These are phyloP conservation scores for Mesembryanthemum crystallinum DNA, from an alignment of 148 eudicot species.

Conservation along the genomic window DNA sequence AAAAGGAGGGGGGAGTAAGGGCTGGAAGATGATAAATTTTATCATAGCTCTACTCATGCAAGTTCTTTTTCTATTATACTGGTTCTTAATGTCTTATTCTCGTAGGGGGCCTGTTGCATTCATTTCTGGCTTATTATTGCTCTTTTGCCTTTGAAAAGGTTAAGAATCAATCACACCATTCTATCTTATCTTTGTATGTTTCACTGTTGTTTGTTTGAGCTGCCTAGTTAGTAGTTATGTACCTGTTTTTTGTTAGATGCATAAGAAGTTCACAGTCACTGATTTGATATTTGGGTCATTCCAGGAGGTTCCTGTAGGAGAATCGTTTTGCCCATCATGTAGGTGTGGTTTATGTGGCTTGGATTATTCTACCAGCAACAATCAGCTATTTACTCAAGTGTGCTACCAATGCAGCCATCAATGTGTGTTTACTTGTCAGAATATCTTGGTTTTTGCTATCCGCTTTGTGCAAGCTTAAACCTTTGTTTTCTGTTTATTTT, in stretches of 20 bases:
- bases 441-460: slow-evolving; percentile 3
- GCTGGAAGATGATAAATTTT: too few species aligned
- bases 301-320: slow-evolving; percentile 38
- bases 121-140: too few species aligned
- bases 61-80: too few species aligned
- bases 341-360: slow-evolving; percentile 47
- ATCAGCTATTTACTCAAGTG: slow-evolving; percentile 27
- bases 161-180: too few species aligned
- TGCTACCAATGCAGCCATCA: slow-evolving; percentile 50
- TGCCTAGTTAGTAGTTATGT: too few species aligned
- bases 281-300: slow-evolving; percentile 16
- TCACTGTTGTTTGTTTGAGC: neutral
- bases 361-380: slow-evolving; percentile 22
- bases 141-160: too few species aligned
- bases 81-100: too few species aligned
- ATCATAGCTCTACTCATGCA: too few species aligned
- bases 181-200: neutral
- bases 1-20: too few species aligned
- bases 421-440: slow-evolving; percentile 30
- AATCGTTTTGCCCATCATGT: slow-evolving; percentile 44
- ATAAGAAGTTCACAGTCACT: slow-evolving; percentile 3
- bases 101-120: too few species aligned
- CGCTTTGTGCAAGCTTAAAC: neutral
- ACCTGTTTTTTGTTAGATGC: too few species aligned
- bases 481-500: slow-evolving; percentile 7